These are phyloP conservation scores for Epichloe coenophiala DNA, from an alignment of 2,329 filamentous ascomycete species.

Conservation along the genomic window DNA sequence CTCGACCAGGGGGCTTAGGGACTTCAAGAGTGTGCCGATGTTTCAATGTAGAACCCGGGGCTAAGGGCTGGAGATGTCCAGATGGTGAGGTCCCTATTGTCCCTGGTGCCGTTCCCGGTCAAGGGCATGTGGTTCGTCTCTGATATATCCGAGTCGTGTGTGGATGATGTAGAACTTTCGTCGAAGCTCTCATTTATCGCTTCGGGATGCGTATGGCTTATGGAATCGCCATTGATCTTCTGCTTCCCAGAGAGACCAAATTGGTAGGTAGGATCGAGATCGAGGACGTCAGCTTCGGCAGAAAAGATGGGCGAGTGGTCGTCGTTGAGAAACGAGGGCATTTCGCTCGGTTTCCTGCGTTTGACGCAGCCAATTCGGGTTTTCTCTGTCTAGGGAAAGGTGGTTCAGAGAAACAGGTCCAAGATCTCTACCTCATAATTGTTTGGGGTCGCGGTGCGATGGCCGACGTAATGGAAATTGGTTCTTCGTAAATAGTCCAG, in stretches of 20 bases:
- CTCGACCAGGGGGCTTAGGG: constrained; percentile 54
- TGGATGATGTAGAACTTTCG: constrained; percentile 40
- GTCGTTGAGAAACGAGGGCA: constrained; percentile 42
- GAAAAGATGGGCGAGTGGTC: constrained; percentile 28
- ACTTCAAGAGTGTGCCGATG: constrained; percentile 85
- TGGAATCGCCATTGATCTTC: constrained; percentile 21
- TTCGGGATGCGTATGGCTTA: constrained; percentile 29
- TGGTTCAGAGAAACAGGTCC: neutral
- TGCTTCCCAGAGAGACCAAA: constrained; percentile 22
- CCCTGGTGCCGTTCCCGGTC: constrained; percentile 27
- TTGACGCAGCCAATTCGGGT: neutral
- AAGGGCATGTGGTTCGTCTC: constrained; percentile 28
- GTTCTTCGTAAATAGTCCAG: neutral
- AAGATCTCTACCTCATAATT: neutral
- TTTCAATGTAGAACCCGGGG: constrained; percentile 43
- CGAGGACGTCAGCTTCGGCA: constrained; percentile 28
- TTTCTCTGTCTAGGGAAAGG: neutral
- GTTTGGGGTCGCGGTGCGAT: neutral
- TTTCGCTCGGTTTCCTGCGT: constrained; percentile 17
- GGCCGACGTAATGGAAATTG: neutral
- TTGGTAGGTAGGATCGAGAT: constrained; percentile 28
- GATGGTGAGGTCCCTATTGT: constrained; percentile 31
- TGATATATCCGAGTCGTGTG: constrained; percentile 37
- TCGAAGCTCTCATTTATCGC: constrained; percentile 39
- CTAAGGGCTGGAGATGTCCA: constrained; percentile 33